Conservation (phyloP, 179 eudicot genomes). For the Monotropa hypopitys region DNA sequence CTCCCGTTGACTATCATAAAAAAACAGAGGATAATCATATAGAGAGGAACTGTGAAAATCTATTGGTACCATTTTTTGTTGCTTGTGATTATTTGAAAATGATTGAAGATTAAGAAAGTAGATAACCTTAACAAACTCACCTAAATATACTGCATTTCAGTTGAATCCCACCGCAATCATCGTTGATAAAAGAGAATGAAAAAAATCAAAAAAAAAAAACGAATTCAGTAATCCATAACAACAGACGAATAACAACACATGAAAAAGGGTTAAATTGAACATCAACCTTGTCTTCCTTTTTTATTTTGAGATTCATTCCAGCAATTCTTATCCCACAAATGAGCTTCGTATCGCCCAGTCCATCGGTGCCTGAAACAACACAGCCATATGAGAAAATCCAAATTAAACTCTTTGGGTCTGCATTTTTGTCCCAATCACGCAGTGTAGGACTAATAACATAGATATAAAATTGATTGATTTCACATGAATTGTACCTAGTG, state of each 20-base stretch:
- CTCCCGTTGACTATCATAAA: not conserved
- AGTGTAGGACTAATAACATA: too few species aligned
- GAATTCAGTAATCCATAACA: too few species aligned
- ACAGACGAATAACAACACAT: too few species aligned
- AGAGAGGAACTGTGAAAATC: too few species aligned
- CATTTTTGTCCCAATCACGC: too few species aligned
- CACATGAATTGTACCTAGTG: constrained; percentile 20
- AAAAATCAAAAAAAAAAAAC: too few species aligned
- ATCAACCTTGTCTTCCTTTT: constrained; percentile 68
- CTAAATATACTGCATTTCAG: constrained; percentile 50
- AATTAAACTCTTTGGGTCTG: too few species aligned
- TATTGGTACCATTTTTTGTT: too few species aligned
- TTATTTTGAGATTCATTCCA: constrained; percentile 65
- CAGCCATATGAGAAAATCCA: too few species aligned
- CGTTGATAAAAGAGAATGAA: not conserved
- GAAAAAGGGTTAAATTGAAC: not conserved
- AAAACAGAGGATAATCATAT: too few species aligned
- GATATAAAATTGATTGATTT: too few species aligned
- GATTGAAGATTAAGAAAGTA: not conserved
- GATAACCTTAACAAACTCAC: constrained; percentile 20
- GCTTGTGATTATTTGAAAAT: too few species aligned
- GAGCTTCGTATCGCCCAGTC: constrained; percentile 76
- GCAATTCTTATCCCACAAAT: constrained; percentile 67
- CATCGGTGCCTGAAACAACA: constrained; percentile 49
- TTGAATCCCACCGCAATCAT: constrained; percentile 6